Evolutionary conservation across 352 stramenopile genomes (phyloP).

Genomic region (Globisporangium apiculatum): DNA sequence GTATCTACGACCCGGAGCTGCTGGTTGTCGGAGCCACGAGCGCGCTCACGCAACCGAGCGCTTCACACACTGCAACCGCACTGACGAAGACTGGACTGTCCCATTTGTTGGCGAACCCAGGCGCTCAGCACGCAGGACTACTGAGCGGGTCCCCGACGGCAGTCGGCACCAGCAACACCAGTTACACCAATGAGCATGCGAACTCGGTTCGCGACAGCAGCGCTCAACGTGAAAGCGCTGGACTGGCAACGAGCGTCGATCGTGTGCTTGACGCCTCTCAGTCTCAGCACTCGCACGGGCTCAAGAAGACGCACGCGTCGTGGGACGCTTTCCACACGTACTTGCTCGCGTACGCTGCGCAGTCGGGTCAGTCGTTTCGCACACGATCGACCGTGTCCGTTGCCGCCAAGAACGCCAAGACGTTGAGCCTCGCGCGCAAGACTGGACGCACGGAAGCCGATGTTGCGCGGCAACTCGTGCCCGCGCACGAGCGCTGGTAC

Average conservation of each 20-base stretch:
- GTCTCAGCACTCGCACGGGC: slow-evolving; percentile 14
- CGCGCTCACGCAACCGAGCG: not conserved
- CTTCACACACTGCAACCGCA: not conserved
- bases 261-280: no score
- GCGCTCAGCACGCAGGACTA: not conserved
- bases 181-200: not conserved
- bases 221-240: slow-evolving; percentile 2
- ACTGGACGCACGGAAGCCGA: slow-evolving; percentile 22
- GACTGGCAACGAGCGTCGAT: no score
- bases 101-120: slow-evolving; percentile 8
- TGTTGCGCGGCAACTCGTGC: slow-evolving; percentile 29
- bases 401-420: slow-evolving; percentile 48
- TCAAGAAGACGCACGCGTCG: slow-evolving; percentile 38
- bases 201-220: not conserved
- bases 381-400: slow-evolving; percentile 68
- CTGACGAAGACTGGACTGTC: slow-evolving; percentile 2
- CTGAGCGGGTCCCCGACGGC: not conserved
- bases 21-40: slow-evolving; percentile 16
- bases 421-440: slow-evolving; percentile 31
- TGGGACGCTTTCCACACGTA: slow-evolving; percentile 61
- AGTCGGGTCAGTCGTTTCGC: slow-evolving; percentile 59
- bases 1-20: slow-evolving; percentile 71
- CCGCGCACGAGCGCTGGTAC: slow-evolving; percentile 55
- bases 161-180: no score
- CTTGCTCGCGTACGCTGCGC: slow-evolving; percentile 43